Evolutionary conservation across 108 stramenopile genomes (phyloP).

Genomic region (Cyclotella atomus): DNA sequence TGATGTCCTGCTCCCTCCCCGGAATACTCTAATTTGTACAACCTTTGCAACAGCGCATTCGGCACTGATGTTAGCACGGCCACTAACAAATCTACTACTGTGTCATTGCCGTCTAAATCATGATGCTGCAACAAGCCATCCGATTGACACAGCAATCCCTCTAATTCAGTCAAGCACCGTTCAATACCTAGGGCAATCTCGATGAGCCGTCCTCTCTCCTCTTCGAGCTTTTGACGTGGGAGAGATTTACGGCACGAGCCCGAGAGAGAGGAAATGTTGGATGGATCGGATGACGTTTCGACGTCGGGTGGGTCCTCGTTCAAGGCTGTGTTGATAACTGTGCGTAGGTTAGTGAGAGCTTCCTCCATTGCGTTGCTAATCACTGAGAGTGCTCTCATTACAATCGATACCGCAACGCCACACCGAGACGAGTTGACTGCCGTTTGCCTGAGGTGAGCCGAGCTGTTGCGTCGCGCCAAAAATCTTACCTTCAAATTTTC

Average conservation of each 20-base stretch:
- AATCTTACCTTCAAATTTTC: too few relatives aligned
- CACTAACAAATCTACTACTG: constrained; percentile 38
- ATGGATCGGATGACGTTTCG: constrained; percentile 1
- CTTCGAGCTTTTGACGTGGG: not conserved
- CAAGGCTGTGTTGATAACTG: too few relatives aligned
- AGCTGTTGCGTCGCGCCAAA: too few relatives aligned
- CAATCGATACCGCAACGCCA: too few relatives aligned
- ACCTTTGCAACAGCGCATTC: constrained; percentile 13
- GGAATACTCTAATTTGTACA: not conserved
- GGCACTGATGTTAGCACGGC: constrained; percentile 37
- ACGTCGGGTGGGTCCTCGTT: too few relatives aligned
- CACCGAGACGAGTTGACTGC: too few relatives aligned
- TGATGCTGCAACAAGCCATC: not conserved
- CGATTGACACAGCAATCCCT: not conserved
- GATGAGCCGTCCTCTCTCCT: not conserved
- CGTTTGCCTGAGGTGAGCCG: too few relatives aligned
- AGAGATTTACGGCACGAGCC: not conserved
- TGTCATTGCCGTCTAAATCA: not conserved
- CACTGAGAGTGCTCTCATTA: too few relatives aligned
- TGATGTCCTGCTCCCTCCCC: not conserved
- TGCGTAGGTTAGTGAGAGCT: too few relatives aligned
- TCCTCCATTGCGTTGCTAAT: too few relatives aligned
- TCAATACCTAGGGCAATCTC: not conserved
- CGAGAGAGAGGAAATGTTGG: constrained; percentile 8
- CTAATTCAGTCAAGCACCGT: not conserved